A percentile compares a stretch with the other conserved stretches of the same genome.
Conservation (phyloP, 2,329 filamentous ascomycete species). For the Cercospora berteroae region DNA sequence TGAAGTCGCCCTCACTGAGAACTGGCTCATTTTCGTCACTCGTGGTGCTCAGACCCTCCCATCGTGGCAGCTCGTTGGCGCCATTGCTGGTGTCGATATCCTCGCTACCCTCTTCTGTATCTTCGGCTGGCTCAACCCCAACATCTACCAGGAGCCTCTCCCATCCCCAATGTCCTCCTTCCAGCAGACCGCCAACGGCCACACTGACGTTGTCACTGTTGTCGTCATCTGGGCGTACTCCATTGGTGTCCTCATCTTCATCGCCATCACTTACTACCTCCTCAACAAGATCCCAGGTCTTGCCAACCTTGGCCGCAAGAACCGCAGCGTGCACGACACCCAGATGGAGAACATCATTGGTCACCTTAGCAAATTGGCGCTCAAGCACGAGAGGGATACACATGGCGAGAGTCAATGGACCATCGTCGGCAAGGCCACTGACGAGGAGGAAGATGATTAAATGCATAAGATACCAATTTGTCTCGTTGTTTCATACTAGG, state of each 20-base stretch:
- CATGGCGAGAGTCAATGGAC: constrained; percentile 45
- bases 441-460: constrained; percentile 52
- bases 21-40: constrained; percentile 56
- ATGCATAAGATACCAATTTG: constrained; percentile 31
- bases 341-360: constrained; percentile 65
- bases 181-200: constrained; percentile 43
- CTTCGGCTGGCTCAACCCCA: constrained; percentile 70
- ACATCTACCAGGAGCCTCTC: constrained; percentile 40
- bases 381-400: constrained; percentile 58
- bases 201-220: constrained; percentile 62
- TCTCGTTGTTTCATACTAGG: constrained; percentile 22
- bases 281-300: constrained; percentile 60
- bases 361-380: constrained; percentile 62
- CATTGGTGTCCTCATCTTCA: constrained; percentile 64
- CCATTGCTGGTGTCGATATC: constrained; percentile 69
- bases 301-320: constrained; percentile 62
- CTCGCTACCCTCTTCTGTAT: constrained; percentile 71
- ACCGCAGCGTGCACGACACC: constrained; percentile 61
- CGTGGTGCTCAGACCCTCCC: constrained; percentile 68
- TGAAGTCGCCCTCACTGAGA: constrained; percentile 53
- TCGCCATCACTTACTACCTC: constrained; percentile 63
- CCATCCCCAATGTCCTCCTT: constrained; percentile 43
- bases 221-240: constrained; percentile 65
- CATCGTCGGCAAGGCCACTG: constrained; percentile 44
- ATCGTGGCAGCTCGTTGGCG: constrained; percentile 69